These are phyloP conservation scores for Colletotrichum neosansevieriae DNA, from an alignment of 2,329 filamentous ascomycete species.

Conservation along the genomic window DNA sequence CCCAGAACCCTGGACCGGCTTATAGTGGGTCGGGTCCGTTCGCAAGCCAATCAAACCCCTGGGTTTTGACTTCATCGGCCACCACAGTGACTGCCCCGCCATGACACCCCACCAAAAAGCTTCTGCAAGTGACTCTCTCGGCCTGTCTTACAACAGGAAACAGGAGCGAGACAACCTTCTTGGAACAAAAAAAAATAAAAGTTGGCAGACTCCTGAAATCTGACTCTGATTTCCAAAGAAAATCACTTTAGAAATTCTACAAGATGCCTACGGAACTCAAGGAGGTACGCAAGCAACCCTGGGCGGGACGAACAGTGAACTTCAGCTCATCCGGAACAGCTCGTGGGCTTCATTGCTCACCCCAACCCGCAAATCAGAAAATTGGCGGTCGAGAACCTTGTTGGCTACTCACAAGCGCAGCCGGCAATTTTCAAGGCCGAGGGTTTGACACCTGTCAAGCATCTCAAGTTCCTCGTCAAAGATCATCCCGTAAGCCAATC, in stretches of 20 bases:
- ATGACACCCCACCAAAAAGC: conserved; percentile 41
- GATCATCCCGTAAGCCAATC: conserved; percentile 78
- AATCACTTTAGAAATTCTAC: conserved; percentile 1
- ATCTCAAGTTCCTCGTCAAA: conserved; percentile 86
- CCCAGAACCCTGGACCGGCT: conserved; percentile 37
- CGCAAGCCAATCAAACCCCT: conserved; percentile 31
- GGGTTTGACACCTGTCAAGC: conserved; percentile 81
- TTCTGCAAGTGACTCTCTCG: conserved; percentile 39
- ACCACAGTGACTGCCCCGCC: conserved; percentile 38
- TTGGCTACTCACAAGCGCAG: conserved; percentile 82
- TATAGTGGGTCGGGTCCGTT: background rate
- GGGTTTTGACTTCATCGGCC: conserved; percentile 36
- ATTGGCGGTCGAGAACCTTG: conserved; percentile 85
- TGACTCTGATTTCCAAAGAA: background rate
- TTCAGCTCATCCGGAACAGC: conserved; percentile 61
- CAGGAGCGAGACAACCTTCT: conserved; percentile 27
- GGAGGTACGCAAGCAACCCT: conserved; percentile 65
- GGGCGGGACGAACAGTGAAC: conserved; percentile 19
- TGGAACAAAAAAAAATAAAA: conserved; percentile 20
- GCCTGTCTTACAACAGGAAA: conserved; percentile 36
- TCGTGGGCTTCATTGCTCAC: conserved; percentile 93
- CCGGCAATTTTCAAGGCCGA: conserved; percentile 87
- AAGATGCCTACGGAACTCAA: conserved; percentile 82
- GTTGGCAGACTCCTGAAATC: background rate
- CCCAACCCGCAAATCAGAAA: conserved; percentile 91